A percentile compares a stretch with the other conserved stretches of the same genome.
phyloP scores from a whole-genome alignment of 495 filamentous ascomycete species.

The Darksidea phi region DNA sequence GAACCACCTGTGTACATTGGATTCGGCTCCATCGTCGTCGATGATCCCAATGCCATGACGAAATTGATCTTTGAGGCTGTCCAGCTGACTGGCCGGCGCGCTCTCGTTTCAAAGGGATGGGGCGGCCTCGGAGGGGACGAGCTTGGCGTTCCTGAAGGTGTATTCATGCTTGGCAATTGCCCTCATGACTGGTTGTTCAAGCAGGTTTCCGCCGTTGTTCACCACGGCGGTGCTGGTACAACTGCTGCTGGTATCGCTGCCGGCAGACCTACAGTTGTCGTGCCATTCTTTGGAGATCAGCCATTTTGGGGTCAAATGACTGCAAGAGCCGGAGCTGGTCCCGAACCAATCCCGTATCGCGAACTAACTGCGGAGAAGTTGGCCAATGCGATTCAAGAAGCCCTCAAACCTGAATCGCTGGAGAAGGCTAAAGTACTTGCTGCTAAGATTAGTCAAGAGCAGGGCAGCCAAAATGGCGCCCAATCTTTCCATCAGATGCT shows the following conservation, averaged over 20 bases:
- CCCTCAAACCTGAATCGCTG: constrained; percentile 42
- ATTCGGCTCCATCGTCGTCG: constrained; percentile 66
- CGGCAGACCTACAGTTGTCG: constrained; percentile 59
- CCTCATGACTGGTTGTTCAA: constrained; percentile 69
- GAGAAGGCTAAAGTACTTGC: constrained; percentile 42
- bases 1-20: constrained; percentile 64
- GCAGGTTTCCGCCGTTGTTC: constrained; percentile 59
- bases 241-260: constrained; percentile 61
- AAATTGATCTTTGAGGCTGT: constrained; percentile 57
- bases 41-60: constrained; percentile 57
- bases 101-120: constrained; percentile 65
- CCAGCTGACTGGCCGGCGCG: constrained; percentile 50
- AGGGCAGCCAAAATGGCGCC: constrained; percentile 42
- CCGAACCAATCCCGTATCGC: constrained; percentile 49
- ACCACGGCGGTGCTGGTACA: constrained; percentile 67
- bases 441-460: constrained; percentile 45
- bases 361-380: constrained; percentile 47
- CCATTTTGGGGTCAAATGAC: constrained; percentile 61
- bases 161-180: constrained; percentile 60
- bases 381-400: constrained; percentile 45
- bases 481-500: constrained; percentile 46
- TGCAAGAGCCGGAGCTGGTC: constrained; percentile 52
- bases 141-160: constrained; percentile 45
- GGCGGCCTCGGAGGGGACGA: constrained; percentile 55
- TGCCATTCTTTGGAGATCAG: constrained; percentile 68